These are phyloP conservation scores for Colletotrichum sansevieriae DNA, from an alignment of 2,329 filamentous ascomycete genomes.

Conservation along the genomic window DNA sequence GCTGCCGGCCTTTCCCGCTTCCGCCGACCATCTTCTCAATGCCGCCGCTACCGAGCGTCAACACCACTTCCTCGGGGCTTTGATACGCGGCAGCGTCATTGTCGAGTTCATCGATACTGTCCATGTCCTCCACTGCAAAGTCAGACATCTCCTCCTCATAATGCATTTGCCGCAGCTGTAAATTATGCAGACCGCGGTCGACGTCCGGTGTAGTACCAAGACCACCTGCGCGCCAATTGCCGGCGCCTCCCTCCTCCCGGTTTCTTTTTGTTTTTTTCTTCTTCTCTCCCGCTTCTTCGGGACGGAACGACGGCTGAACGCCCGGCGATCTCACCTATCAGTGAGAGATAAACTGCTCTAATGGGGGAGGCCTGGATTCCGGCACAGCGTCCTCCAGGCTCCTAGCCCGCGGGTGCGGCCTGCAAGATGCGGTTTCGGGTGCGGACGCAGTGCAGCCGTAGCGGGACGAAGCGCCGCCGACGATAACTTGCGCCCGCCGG, in stretches of 20 bases:
- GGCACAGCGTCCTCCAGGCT: too few relatives aligned
- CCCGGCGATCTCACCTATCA: not conserved
- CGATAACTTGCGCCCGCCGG: conserved; percentile 4
- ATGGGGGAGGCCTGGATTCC: too few relatives aligned
- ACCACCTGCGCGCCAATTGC: conserved; percentile 23
- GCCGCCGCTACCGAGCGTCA: conserved; percentile 15
- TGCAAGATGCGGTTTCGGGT: conserved; percentile 23
- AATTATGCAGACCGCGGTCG: not conserved
- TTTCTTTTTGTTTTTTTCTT: not conserved
- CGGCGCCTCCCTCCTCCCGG: conserved; percentile 14
- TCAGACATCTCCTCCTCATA: conserved; percentile 5
- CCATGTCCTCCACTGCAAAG: conserved; percentile 7
- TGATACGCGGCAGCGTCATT: conserved; percentile 7
- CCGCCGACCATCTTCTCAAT: conserved; percentile 9
- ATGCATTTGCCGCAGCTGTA: not conserved
- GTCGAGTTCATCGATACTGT: not conserved
- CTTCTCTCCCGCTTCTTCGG: not conserved
- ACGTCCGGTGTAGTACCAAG: conserved; percentile 4
- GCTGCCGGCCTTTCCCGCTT: conserved; percentile 3
- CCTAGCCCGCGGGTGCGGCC: conserved; percentile 1
- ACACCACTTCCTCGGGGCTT: conserved; percentile 1
- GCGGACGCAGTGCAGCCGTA: conserved; percentile 3
- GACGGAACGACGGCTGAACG: conserved; percentile 24
- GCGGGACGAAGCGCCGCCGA: not conserved
- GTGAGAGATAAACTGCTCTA: not conserved